Evolutionary conservation across 2,329 filamentous ascomycete genomes (phyloP).

Genomic region (Diaporthe aspalathi): DNA sequence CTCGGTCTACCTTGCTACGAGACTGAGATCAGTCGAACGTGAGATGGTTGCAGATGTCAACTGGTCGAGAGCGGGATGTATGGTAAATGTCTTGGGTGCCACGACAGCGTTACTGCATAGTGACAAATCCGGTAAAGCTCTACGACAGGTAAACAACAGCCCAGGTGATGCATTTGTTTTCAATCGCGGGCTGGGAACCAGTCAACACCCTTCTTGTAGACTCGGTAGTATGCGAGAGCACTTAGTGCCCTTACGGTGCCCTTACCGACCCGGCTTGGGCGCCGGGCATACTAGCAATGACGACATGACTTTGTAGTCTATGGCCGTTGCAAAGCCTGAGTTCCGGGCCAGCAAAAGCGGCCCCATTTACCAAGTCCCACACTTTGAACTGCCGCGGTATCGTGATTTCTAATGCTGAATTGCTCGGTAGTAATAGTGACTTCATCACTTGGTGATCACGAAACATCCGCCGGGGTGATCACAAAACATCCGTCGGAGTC

Average conservation of each 20-base stretch:
- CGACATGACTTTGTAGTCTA: slow-evolving; percentile 7
- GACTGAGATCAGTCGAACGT: background rate
- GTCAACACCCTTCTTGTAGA: background rate
- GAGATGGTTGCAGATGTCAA: background rate
- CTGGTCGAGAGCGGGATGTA: too few relatives aligned
- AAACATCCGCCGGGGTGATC: background rate
- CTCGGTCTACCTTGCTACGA: background rate
- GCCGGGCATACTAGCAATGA: slow-evolving; percentile 4
- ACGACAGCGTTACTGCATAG: too few relatives aligned
- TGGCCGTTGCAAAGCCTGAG: background rate
- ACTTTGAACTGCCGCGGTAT: background rate
- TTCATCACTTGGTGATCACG: background rate
- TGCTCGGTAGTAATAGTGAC: slow-evolving; percentile 14
- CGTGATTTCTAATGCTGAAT: slow-evolving; percentile 20
- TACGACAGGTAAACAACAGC: background rate
- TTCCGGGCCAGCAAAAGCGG: slow-evolving; percentile 7
- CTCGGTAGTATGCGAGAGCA: too few relatives aligned
- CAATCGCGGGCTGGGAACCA: background rate
- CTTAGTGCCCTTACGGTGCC: too few relatives aligned
- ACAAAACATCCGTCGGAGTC: background rate
- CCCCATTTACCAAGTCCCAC: slow-evolving; percentile 23
- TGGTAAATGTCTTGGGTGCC: too few relatives aligned
- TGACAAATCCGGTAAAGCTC: too few relatives aligned
- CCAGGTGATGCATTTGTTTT: background rate
- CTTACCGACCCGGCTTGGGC: background rate